These are phyloP conservation scores for Hypoxylon trugodes DNA, from an alignment of 495 filamentous ascomycete genomes.

Conservation along the genomic window DNA sequence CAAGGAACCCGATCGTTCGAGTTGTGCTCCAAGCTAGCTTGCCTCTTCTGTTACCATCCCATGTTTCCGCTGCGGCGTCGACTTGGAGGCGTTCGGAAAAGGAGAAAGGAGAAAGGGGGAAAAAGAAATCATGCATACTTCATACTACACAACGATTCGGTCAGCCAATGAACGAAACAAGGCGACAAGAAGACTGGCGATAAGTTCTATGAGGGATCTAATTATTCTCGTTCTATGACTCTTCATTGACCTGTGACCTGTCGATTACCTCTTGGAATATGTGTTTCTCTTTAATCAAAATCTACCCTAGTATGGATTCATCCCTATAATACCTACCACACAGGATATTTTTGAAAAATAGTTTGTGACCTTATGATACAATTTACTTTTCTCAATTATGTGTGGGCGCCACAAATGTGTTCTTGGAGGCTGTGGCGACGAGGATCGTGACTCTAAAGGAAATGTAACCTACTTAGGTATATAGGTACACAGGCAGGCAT, in stretches of 20 bases:
- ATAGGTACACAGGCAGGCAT: not conserved
- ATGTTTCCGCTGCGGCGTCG: constrained; percentile 3
- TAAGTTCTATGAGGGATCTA: constrained; percentile 8
- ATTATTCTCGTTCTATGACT: no score
- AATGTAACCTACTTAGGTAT: constrained; percentile 11
- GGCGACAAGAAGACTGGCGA: constrained; percentile 21
- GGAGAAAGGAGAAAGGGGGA: constrained; percentile 4
- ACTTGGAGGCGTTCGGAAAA: constrained; percentile 3
- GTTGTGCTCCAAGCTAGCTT: constrained; percentile 15
- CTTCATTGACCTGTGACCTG: not conserved
- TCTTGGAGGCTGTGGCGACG: constrained; percentile 8
- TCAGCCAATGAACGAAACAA: not conserved
- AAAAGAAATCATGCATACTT: constrained; percentile 2
- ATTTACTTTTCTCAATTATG: constrained; percentile 3
- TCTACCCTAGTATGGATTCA: no score
- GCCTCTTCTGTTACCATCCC: not conserved
- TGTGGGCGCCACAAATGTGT: constrained; percentile 15
- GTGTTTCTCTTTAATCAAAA: no score
- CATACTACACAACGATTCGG: not conserved
- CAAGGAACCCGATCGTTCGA: constrained; percentile 27
- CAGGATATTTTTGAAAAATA: not conserved
- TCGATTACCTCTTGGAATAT: not conserved
- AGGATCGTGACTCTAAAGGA: constrained; percentile 11
- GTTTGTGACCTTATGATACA: not conserved
- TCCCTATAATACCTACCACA: constrained; percentile 6